Conservation (phyloP, 2,329 filamentous ascomycete species). For the Colletotrichum spinosum region DNA sequence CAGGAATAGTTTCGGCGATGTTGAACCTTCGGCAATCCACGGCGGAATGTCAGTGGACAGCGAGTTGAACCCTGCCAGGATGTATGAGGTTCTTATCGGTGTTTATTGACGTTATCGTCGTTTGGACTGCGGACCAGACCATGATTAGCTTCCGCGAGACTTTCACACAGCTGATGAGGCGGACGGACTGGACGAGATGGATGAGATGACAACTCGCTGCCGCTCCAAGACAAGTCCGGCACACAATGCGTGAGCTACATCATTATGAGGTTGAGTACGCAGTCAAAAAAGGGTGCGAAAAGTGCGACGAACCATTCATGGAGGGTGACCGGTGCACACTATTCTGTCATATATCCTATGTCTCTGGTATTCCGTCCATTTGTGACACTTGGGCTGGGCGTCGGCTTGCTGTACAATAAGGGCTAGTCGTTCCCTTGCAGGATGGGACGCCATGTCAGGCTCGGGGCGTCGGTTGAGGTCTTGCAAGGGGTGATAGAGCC, state of each 20-base stretch:
- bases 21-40: conserved; percentile 5
- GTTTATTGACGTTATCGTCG: too few species aligned
- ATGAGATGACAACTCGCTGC: too few species aligned
- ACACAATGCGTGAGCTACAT: not conserved
- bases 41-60: not conserved
- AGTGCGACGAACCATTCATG: conserved; percentile 4
- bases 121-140: too few species aligned
- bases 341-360: conserved; percentile 1
- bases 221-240: too few species aligned
- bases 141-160: too few species aligned
- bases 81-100: not conserved
- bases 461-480: conserved; percentile 1
- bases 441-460: not conserved
- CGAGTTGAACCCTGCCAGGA: not conserved
- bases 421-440: conserved; percentile 3
- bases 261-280: not conserved
- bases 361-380: not conserved
- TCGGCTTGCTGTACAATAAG: conserved; percentile 16
- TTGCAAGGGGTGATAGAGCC: conserved; percentile 1
- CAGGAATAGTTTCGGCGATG: conserved; percentile 21
- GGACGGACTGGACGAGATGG: too few species aligned
- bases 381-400: not conserved
- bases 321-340: too few species aligned
- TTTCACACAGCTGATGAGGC: too few species aligned
- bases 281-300: not conserved